Percentiles rank a stretch among this genome's conserved stretches.
Conservation (phyloP, 2,329 filamentous ascomycete genomes). For the Pseudogymnoascus sp. region DNA sequence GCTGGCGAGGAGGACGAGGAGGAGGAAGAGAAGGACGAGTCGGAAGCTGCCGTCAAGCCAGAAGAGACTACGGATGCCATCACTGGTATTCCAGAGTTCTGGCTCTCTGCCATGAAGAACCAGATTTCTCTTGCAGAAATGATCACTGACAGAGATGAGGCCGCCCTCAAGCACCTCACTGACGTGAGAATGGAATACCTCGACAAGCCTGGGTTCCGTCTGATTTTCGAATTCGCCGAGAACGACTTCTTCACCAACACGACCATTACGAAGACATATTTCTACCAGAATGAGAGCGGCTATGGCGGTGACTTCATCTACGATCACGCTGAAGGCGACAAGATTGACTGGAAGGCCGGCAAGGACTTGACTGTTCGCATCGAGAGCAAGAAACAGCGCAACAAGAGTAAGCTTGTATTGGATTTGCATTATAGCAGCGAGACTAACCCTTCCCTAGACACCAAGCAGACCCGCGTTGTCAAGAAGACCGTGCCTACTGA, state of each 20-base stretch:
- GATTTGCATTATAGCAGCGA: neutral
- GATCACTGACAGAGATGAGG: constrained; percentile 96
- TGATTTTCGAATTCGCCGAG: constrained; percentile 93
- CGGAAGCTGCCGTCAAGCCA: constrained; percentile 41
- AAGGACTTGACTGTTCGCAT: constrained; percentile 91
- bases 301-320: constrained; percentile 99
- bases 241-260: constrained; percentile 99
- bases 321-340: constrained; percentile 95
- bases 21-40: constrained; percentile 52
- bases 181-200: constrained; percentile 99
- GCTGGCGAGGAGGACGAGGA: constrained; percentile 75
- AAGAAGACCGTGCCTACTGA: constrained; percentile 99
- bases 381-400: constrained; percentile 99
- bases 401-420: constrained; percentile 71
- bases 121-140: constrained; percentile 94
- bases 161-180: constrained; percentile 77
- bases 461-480: constrained; percentile 96
- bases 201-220: constrained; percentile 92
- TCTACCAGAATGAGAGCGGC: constrained; percentile 96
- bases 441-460: constrained; percentile 53
- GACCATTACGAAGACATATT: constrained; percentile 95
- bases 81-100: constrained; percentile 94
- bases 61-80: constrained; percentile 45
- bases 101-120: constrained; percentile 99
- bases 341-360: constrained; percentile 91